A percentile compares a stretch with the other conserved stretches of the same genome.
phyloP scores from a whole-genome alignment of 495 filamentous ascomycete species.

The Barbatosphaeria neglecta region DNA sequence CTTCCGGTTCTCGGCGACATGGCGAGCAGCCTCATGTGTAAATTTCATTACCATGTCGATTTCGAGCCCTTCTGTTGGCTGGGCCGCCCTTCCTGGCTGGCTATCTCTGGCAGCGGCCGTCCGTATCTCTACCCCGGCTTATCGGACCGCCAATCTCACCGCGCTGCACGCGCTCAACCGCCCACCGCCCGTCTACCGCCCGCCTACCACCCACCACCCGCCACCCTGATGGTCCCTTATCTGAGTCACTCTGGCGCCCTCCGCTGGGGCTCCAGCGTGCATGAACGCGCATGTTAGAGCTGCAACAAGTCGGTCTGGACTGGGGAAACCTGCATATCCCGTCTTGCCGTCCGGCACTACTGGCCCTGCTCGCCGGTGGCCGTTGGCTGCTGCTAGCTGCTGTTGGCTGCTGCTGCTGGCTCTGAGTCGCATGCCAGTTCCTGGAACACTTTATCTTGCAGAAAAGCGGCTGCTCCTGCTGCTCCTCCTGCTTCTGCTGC shows the following conservation, averaged over 20 bases:
- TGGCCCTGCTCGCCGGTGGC: not conserved
- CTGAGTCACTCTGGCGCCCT: not conserved
- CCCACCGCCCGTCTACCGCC: too few relatives aligned
- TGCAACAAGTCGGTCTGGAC: not conserved
- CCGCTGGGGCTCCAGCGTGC: not conserved
- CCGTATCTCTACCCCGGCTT: not conserved
- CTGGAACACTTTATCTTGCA: not conserved
- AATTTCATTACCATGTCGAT: not conserved
- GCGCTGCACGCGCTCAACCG: too few relatives aligned
- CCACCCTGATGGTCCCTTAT: not conserved
- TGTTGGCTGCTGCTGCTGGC: not conserved
- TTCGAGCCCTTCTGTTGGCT: not conserved
- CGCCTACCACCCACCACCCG: too few relatives aligned
- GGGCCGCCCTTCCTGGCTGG: not conserved
- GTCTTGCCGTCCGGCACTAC: not conserved
- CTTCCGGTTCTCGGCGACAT: not conserved
- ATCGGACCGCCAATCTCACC: not conserved
- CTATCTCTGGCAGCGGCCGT: conserved; percentile 2
- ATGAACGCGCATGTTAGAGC: not conserved
- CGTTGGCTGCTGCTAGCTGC: not conserved
- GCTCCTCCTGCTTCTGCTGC: not conserved
- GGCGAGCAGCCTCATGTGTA: not conserved
- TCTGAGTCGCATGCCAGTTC: not conserved
- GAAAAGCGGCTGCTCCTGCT: not conserved
- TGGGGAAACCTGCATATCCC: not conserved